Base-by-base conservation (phyloP, 2,329 filamentous ascomycete species). In the Aspergillus sp. region DNA sequence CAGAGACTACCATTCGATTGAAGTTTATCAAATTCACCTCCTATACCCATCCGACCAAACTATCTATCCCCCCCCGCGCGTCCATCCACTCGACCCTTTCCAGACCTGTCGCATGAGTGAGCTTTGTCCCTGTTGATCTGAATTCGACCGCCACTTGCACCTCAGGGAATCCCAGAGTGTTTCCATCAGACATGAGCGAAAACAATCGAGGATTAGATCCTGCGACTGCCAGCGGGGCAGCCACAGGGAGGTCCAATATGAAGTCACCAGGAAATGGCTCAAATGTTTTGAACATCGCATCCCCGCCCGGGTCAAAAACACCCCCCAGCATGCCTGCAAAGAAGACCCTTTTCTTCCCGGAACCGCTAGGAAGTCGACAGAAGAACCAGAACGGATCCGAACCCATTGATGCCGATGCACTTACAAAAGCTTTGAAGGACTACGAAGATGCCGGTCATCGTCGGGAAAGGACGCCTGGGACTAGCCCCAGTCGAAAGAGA, bases 401-500 rank as follows among this genome's bases (percentile, higher is more conserved):
- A 50, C 70, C 79, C 2, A 67, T 83, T 35, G 82, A 83, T 62
- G 66, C 82, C 8, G 71, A 72, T 44, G 78, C 78, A 7, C 64
- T 86, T 45, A 78, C 73, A 44, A 81, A 75, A 60, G 81, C 81
- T 27, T 66, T 86, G 51, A 78, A 79, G 55, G 75, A 81, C 36
- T 77, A 81, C 51, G 80, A 84, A 53, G 75, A 81, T 45, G 74
- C 73, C 9, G 77, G 77, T n/a, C 72, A 73, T 47, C 70, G 73
- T 37, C 68, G 80, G 57, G 81, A 83, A 51, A 74, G 76, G 44
- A 85, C 82, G 28, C 82, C 83, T 4, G 77, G 73, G 35, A 75
- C 78, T 28, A 86, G 82, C 62, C 83, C 83, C 5, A 84, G 81
- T 61, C 73, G 83, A 48, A 87, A 87, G 66, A 74, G 82, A 51